Base-by-base conservation (phyloP, 345 rosid species). In the Arabis hirsuta region DNA sequence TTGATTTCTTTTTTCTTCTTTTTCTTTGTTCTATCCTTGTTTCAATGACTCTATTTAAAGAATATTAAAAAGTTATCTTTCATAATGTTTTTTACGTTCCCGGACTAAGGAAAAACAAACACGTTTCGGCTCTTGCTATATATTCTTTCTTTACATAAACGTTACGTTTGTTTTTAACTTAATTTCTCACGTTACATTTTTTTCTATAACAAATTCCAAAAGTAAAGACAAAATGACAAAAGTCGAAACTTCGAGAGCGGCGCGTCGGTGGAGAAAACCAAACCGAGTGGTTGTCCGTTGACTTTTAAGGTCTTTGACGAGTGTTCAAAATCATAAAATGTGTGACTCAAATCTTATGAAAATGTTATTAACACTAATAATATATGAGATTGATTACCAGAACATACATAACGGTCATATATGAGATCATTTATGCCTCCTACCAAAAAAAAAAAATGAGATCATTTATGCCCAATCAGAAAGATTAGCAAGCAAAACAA, bases 231-330 rank as follows among this genome's bases (percentile, higher is more conserved):
- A 55, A 16, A 55, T 7, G 59, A 61, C 60, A 51, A 36, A 51
- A 51, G 75, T 43, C 44, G 67, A 51, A 39, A 19, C 13, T 51
- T 50, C 20, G 22, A 46, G 19, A 32, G 19, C 8, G 16, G 19
- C 68, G 63, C 36, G 62, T 62, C 69, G 76, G 76, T 72, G 69
- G 69, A 72, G 62, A 43, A 32, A 46, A 47, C 58, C 42, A 8
- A 55, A 55, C 51, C 51, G 51, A 56, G 43, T 55, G 56, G 48
- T 32, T 36, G 27, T 67, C 41, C 41, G 24, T 66, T 53, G 19
- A 14, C 6, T 14, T 46, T 10, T 11, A 22, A 22, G 24, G 24
- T 22, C 9, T 31, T 48, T 52, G 51, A 53, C 50, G 3, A 66
- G 41, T 66, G 51, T 41, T 14, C 16, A 13, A 19, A 14, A 55